A percentile compares a stretch with the other conserved stretches of the same genome.
Evolutionary conservation across 306 rosid genomes (phyloP).

Genomic region (Prosopis cineraria): DNA sequence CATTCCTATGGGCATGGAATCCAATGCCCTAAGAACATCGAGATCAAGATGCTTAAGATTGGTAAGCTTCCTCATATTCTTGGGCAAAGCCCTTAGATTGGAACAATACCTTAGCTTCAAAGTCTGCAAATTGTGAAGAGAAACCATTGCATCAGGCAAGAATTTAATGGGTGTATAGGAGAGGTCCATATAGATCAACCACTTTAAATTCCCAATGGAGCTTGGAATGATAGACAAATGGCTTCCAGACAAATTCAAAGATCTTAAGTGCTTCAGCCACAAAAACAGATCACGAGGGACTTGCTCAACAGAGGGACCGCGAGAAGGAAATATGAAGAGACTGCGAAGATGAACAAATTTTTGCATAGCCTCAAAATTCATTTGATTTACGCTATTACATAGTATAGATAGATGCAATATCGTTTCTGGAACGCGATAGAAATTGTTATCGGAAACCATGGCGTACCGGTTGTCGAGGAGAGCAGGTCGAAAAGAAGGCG

Average conservation of each 20-base stretch:
- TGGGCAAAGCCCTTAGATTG: conserved; percentile 25
- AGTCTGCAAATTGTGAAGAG: conserved; percentile 17
- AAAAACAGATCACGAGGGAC: conserved; percentile 28
- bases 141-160: conserved; percentile 22
- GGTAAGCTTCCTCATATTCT: conserved; percentile 18
- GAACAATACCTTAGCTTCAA: conserved; percentile 19
- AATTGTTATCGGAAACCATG: not conserved
- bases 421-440: not conserved
- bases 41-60: conserved; percentile 33
- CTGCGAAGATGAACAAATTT: conserved; percentile 4
- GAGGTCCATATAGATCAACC: conserved; percentile 1
- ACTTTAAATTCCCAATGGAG: conserved; percentile 25
- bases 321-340: not conserved
- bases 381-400: not conserved
- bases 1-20: conserved; percentile 11
- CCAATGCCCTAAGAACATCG: conserved; percentile 20
- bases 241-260: conserved; percentile 15
- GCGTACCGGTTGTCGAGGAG: not conserved
- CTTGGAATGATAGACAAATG: conserved; percentile 27
- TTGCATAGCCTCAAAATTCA: not conserved
- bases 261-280: conserved; percentile 6
- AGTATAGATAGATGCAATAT: conserved; percentile 18
- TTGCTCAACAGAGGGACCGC: not conserved
- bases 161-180: conserved; percentile 15
- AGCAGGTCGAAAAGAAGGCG: not conserved